Evolutionary conservation across 192 early-diverging fungal genomes (phyloP), one percentile per base, ranked within the genome.

Genomic region (Coemansia sp.): DNA sequence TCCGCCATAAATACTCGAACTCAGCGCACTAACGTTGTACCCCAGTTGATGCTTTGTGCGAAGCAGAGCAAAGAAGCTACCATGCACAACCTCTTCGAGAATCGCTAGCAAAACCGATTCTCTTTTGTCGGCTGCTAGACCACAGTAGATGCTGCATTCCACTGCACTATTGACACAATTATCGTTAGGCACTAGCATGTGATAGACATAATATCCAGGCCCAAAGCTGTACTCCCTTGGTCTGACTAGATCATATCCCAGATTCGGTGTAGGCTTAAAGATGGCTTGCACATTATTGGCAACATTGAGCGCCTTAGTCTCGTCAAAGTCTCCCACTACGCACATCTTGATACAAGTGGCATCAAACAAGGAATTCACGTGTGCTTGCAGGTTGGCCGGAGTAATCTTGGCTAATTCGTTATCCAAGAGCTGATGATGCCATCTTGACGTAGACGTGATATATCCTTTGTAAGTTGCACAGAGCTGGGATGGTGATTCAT

Each of bases 1-100:
- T 34, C 26, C 53, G 5, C 1, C 11, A 3, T 10, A 14, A 5
- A 14, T 16, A 9, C 1, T 55, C 2, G 0, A 9, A 9, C 10
- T 18, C 1, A 1, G 1, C 9, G 66, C 55, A 20, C 4, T 0
- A 8, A 74, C 57, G 0, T 77, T 46, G 63, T 91, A 90, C 0
- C 91, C 91, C 16, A 93, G 81, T 67, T 92, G 88, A 63, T 92
- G 88, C 65, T 96, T 94, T 14, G 95, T 97, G 31, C 95, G 86
- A 39, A 99, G 71, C 59, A 92, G 87, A 71, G 95, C 88, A 78
- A 96, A 99, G 56, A 86, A 88, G 10, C 91, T 90, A 60, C 95
- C 91, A 28, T 87, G 72, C 11, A 87, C 73, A 60, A 95, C 90
- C 40, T 92, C 89, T 0, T 80, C 83, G 53, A 97, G 70, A 24